Conservation (phyloP, 2,329 filamentous ascomycete species). For the Didymella pomorum region DNA sequence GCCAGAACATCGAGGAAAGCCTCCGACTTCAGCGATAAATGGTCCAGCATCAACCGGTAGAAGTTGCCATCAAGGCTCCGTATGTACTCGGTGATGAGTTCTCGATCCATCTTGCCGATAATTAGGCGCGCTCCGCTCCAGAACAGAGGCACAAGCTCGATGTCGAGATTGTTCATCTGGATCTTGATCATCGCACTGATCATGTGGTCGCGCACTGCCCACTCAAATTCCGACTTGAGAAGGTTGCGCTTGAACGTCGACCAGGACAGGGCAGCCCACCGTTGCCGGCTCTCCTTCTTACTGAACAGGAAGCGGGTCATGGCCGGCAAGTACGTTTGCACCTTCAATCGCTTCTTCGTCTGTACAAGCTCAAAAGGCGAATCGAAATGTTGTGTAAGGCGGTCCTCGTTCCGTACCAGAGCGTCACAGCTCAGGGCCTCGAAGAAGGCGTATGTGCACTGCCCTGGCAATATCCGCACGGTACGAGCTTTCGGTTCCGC, state of each 20-base stretch:
- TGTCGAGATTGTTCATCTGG: constrained; percentile 61
- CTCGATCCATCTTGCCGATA: constrained; percentile 74
- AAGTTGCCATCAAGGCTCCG: constrained; percentile 79
- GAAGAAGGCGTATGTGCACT: constrained; percentile 81
- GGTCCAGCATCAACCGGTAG: constrained; percentile 66
- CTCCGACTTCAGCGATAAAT: constrained; percentile 62
- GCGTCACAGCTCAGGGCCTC: constrained; percentile 86
- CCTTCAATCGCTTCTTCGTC: constrained; percentile 77
- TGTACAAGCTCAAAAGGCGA: constrained; percentile 83
- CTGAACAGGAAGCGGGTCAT: constrained; percentile 88
- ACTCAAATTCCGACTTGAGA: constrained; percentile 80
- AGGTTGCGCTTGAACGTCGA: constrained; percentile 70
- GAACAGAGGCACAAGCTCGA: constrained; percentile 70
- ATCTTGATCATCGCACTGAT: constrained; percentile 70
- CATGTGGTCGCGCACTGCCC: constrained; percentile 80
- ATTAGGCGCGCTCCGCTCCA: constrained; percentile 82
- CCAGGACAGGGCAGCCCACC: constrained; percentile 76
- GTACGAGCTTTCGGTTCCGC: constrained; percentile 61
- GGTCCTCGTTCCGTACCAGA: constrained; percentile 68
- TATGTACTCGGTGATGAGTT: constrained; percentile 79
- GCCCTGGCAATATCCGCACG: constrained; percentile 60
- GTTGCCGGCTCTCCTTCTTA: constrained; percentile 66
- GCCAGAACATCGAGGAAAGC: constrained; percentile 75
- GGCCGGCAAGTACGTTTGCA: constrained; percentile 78
- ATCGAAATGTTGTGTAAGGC: constrained; percentile 72